These are phyloP conservation scores for Jimgerdemannia lactiflua DNA, from an alignment of 192 early-diverging fungal genomes.

Conservation along the genomic window DNA sequence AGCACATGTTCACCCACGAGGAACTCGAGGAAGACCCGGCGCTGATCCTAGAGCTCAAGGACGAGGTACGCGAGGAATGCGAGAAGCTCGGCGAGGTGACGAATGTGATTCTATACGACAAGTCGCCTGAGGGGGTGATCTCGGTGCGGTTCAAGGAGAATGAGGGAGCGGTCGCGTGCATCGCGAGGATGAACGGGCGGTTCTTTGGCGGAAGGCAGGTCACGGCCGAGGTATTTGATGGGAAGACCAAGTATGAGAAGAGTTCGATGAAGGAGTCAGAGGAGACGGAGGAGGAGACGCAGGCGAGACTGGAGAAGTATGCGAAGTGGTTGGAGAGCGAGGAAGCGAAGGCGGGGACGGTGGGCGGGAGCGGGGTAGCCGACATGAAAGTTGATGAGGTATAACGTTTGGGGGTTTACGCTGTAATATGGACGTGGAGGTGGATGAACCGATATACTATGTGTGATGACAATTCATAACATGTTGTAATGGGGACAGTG, in stretches of 20 bases:
- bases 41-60: conserved; percentile 74
- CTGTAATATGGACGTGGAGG: no score
- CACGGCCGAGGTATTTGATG: conserved; percentile 76
- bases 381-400: no score
- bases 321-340: conserved; percentile 82
- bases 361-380: no score
- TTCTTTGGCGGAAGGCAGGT: conserved; percentile 87
- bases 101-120: conserved; percentile 91
- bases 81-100: conserved; percentile 93
- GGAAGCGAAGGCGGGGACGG: conserved; percentile 4
- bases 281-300: conserved; percentile 72
- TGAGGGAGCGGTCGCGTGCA: conserved; percentile 75
- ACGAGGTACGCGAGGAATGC: conserved; percentile 92
- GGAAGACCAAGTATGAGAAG: conserved; percentile 73
- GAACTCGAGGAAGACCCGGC: conserved; percentile 74
- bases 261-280: conserved; percentile 46
- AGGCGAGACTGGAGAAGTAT: conserved; percentile 79
- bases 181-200: conserved; percentile 62
- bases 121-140: conserved; percentile 78
- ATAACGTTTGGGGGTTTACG: no score
- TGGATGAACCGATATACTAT: no score
- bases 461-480: no score
- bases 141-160: conserved; percentile 86
- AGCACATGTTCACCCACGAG: conserved; percentile 90
- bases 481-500: no score